Evolutionary conservation across 1,284 basidiomycete species (phyloP), one percentile per base, ranked within the genome.

Genomic region (Naganishia sp.): DNA sequence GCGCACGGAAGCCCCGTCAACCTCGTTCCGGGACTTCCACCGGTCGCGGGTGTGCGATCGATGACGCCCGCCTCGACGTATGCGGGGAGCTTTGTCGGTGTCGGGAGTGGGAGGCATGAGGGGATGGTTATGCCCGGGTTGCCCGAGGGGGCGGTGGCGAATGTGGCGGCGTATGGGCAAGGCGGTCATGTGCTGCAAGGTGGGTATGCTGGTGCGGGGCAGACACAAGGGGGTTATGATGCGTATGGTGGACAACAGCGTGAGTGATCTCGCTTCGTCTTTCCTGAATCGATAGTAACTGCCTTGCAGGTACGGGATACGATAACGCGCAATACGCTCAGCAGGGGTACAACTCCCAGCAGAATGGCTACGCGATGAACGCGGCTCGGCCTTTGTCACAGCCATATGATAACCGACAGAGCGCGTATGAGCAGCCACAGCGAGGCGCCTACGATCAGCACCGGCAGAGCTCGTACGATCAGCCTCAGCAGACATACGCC

Each of bases 51-150:
- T 5, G 5, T 15, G 3, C 28, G 58, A 18, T n/a, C 32, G 5
- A 61, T 61, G 47, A 61, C 58, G 2, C 58, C 58, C 0, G 58
- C 58, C 0, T 51, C 58, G 35, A 61, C 58, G n/a, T 61, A 61
- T 18, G 58, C 58, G 10, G 58, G 58, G 0, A 61, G 58, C 21
- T 61, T 61, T 51, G 58, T 61, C 2, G 58, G 58, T 13, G 58
- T 61, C 21, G 58, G 58, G 3, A 61, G 58, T 42, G 58, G 58
- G 17, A 41, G 58, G 39, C 47, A 61, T 51, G 58, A 61, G n/a
- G 58, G 58, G 49, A 41, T 61, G 58, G 10, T 18, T 15, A 25
- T 50, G 47, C 58, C 58, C 0, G 39, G 39, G 0, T 7, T 47
- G 28, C 43, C 45, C 32, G 56, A 32, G 11, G 47, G 23, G 13